Evolutionary conservation across 2,329 filamentous ascomycete genomes (phyloP).

Genomic region (Neofusicoccum umdonicola): DNA sequence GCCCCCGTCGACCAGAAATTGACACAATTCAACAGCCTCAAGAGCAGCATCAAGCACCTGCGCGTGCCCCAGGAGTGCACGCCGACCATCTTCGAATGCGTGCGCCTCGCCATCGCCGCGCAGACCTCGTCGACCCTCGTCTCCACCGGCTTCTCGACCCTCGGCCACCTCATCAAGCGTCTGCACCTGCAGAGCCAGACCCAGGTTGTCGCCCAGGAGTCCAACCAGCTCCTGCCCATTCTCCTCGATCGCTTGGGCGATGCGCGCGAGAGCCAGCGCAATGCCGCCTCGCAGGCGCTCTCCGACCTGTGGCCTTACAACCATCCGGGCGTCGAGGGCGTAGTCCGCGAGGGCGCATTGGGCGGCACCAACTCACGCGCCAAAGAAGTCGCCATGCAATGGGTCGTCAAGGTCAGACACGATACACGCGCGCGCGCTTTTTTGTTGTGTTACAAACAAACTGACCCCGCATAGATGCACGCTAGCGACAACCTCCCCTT

Average conservation of each 20-base stretch:
- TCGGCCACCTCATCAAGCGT: constrained; percentile 84
- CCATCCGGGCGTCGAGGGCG: constrained; percentile 72
- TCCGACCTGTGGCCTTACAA: constrained; percentile 72
- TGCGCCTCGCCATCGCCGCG: constrained; percentile 71
- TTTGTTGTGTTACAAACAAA: constrained; percentile 21
- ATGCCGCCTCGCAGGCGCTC: constrained; percentile 71
- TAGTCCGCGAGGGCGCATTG: constrained; percentile 75
- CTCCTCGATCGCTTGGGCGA: constrained; percentile 85
- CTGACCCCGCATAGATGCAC: constrained; percentile 62
- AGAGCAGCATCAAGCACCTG: constrained; percentile 88
- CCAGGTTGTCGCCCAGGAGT: constrained; percentile 65
- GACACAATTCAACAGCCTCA: constrained; percentile 68
- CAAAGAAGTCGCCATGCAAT: constrained; percentile 81
- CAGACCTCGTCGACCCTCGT: constrained; percentile 71
- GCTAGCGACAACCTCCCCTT: constrained; percentile 76
- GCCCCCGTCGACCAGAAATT: constrained; percentile 69
- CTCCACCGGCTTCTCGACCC: constrained; percentile 80
- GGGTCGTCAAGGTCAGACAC: constrained; percentile 68
- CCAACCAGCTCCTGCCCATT: constrained; percentile 67
- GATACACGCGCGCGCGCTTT: constrained; percentile 15
- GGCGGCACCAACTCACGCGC: constrained; percentile 76
- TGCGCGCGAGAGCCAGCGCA: constrained; percentile 78
- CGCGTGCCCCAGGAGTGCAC: constrained; percentile 77
- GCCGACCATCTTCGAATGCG: constrained; percentile 74
- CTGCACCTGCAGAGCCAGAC: constrained; percentile 81